Percentiles rank a stretch among this genome's conserved stretches.
phyloP scores from a whole-genome alignment of 257 asterid species.

The Jacaranda mimosifolia region DNA sequence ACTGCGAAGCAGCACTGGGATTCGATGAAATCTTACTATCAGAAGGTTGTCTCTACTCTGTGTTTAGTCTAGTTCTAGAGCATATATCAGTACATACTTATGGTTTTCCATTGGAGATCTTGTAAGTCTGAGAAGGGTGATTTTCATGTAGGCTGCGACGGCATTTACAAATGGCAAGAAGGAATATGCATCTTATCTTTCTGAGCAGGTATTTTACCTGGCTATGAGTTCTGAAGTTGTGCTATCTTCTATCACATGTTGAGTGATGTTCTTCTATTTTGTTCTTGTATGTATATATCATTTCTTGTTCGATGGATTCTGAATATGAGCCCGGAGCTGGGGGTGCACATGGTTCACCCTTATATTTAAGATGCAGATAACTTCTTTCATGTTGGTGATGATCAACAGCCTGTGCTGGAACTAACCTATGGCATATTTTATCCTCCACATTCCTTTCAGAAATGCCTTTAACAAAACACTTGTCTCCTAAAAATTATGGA shows the following conservation, averaged over 20 bases:
- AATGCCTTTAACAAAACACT: background rate
- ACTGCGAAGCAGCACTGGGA: conserved; percentile 81
- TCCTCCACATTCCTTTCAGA: background rate
- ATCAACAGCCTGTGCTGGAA: background rate
- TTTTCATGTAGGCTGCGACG: conserved; percentile 78
- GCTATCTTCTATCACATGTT: conserved; percentile 12
- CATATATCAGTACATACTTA: conserved; percentile 13
- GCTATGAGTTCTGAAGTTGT: conserved; percentile 1
- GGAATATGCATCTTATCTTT: conserved; percentile 80
- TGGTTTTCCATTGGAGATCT: conserved; percentile 18
- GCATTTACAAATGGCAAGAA: conserved; percentile 81
- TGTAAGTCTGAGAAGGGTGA: conserved; percentile 40
- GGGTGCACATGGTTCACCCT: background rate
- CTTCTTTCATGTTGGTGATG: conserved; percentile 31
- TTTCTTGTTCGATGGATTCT: conserved; percentile 11
- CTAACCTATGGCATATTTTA: background rate
- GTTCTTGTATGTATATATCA: background rate
- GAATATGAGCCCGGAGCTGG: background rate
- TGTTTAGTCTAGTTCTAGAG: conserved; percentile 13
- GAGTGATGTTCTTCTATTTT: conserved; percentile 16
- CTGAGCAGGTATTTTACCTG: conserved; percentile 73
- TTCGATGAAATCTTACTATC: conserved; percentile 83
- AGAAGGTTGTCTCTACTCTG: conserved; percentile 59
- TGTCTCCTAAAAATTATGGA: background rate
- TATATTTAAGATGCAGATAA: conserved; percentile 6